Percentiles rank a stretch among this genome's conserved stretches.
These are phyloP conservation scores for Corynascus novoguineensis DNA, from an alignment of 495 filamentous ascomycete species.

Conservation along the genomic window DNA sequence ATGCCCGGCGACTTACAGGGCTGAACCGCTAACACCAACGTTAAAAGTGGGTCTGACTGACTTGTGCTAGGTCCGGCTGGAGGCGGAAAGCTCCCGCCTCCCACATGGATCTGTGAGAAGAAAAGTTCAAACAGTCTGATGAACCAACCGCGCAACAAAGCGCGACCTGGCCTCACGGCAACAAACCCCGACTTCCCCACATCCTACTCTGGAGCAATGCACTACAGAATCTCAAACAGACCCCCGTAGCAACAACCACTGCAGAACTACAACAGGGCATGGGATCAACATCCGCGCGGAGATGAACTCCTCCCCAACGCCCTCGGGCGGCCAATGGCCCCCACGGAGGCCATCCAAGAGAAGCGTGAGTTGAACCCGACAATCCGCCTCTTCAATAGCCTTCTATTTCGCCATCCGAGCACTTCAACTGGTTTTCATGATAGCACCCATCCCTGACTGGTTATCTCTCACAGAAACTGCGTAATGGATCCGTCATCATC, in stretches of 20 bases:
- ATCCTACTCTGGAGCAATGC: background rate
- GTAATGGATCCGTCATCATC: constrained; percentile 57
- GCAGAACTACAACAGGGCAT: background rate
- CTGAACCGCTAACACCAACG: no score
- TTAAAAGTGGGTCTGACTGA: no score
- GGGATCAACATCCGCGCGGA: constrained; percentile 1
- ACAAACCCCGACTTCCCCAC: background rate
- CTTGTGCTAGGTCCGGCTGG: no score
- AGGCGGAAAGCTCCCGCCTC: no score
- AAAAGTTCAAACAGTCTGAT: no score
- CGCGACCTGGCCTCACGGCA: no score
- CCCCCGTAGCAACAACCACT: background rate
- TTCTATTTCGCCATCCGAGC: background rate
- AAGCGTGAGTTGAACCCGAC: constrained; percentile 25
- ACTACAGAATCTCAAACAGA: background rate
- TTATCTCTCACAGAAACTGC: constrained; percentile 42
- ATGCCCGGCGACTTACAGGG: no score
- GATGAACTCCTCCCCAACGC: constrained; percentile 32
- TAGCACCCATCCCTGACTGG: background rate
- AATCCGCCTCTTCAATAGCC: background rate
- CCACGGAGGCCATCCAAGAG: constrained; percentile 33
- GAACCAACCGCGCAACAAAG: no score
- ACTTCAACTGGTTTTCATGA: background rate
- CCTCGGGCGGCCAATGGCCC: constrained; percentile 29
- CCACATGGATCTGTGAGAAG: no score